Evolutionary conservation across 805 yeast species (phyloP), one percentile per base, ranked within the genome.

Genomic region (Candida parachauliodes): DNA sequence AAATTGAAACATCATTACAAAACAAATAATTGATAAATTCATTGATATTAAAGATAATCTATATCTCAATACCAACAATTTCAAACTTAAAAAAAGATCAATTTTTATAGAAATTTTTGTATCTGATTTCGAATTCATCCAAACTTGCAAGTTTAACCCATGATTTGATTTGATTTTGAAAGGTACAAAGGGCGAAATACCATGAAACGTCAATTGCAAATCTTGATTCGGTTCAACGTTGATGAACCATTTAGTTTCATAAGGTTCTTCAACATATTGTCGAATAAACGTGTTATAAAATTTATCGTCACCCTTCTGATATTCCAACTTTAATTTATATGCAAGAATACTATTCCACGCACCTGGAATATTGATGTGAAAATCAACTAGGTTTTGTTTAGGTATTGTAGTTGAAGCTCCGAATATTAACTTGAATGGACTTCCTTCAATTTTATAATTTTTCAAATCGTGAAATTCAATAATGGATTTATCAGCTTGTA

Each of bases 221-320:
- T 17, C 11, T 14, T 29, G 16, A 29, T 14, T 20, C 5, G 33
- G 21, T 5, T 63, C 54, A 1, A 80, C 42, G 39, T 80, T 71
- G 7, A 83, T 59, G 49, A 80, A 84, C 88, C 91, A 89, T 59
- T 87, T 88, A 0, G 87, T 72, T 54, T 89, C 96, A 47, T 64
- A 72, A 1, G 85, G 84, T 24, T 77, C 79, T 8, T 67, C 62
- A 3, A 77, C 64, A 62, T 74, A 74, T 56, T 88, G 96, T 40
- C 88, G 70, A 3, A 84, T 57, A 25, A 88, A 67, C 1, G 95
- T 85, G 15, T 75, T 58, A 49, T 81, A 83, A 6, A 38, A 36
- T 6, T 25, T 9, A n/a, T n/a, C n/a, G 2, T 38, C 31, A 8
- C 41, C 25, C 8, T 47, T 33, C 2, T 28, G 26, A 9, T 43